Evolutionary conservation across 2,329 filamentous ascomycete species (phyloP), one percentile per base, ranked within the genome.

Genomic region (Gnomoniopsis smithogilvyi): DNA sequence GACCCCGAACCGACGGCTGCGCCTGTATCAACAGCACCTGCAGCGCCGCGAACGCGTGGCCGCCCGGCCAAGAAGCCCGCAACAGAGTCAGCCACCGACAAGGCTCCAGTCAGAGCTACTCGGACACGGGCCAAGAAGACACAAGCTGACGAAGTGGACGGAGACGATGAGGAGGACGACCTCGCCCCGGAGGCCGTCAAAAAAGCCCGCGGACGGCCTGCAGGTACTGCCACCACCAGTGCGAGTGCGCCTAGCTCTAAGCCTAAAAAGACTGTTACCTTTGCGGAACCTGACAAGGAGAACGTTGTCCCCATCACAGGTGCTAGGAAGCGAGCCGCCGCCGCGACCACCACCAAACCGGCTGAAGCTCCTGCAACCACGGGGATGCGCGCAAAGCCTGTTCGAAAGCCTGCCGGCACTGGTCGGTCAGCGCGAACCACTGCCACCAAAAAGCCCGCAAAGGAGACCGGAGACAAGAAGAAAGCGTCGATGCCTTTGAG

Each of bases 261-360:
- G 70, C 70, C 80, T 19, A 86, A 83, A 74, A 88, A 87, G 74
- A 79, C 76, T 2, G 85, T 88, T 66, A 85, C 81, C 59, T 88
- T 88, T 68, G 78, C 86, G 67, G 83, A 84, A 64, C 81, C 82
- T 3, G 84, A 86, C 68, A 88, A 88, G 72, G 85, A 88, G 68
- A 88, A 88, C 63, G 71, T 84, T 41, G 69, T 76, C 21, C 82
- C 81, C 15, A 21, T 51, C 38, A 51, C 64, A 15, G 64, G 70
- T 2, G 56, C 69, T 3, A 59, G 64, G 22, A 75, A 72, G 58
- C 63, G 67, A 30, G 78, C 78, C 67, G 63, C 66, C 7, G 71
- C 74, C 60, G 62, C 63, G 11, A 76, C 66, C 7, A 71, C 74
- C 60, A 62, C 63, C 12, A 76, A 75, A 62, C 62, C 67, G 11